These are phyloP conservation scores for Raphanus sativus DNA, from an alignment of 345 rosid genomes.

Conservation along the genomic window DNA sequence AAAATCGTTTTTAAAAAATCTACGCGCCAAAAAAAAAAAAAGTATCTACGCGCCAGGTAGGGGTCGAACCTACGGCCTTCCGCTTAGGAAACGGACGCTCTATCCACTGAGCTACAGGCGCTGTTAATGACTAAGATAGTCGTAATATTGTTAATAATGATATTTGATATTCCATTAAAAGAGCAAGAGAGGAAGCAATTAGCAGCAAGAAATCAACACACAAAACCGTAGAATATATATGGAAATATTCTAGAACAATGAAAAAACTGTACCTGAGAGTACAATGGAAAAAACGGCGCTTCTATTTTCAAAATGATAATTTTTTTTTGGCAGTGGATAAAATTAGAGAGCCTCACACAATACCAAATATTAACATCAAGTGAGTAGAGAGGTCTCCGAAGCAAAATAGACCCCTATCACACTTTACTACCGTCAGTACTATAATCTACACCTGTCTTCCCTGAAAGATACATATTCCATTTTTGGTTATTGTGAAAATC, in stretches of 20 bases:
- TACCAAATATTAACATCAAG: background rate
- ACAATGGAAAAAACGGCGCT: background rate
- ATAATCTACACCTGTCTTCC: background rate
- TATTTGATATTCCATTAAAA: no score
- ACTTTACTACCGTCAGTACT: background rate
- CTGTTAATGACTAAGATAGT: conserved; percentile 10
- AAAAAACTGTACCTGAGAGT: no score
- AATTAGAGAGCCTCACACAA: background rate
- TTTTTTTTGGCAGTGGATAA: background rate
- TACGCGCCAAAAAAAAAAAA: no score
- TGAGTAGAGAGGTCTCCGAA: background rate
- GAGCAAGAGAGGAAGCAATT: no score
- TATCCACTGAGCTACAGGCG: conserved; percentile 99
- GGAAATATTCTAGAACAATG: no score
- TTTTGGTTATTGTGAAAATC: background rate
- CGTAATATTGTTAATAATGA: no score
- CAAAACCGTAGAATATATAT: no score
- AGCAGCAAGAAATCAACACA: no score
- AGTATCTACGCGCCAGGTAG: conserved; percentile 68
- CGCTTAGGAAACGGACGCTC: conserved; percentile 99
- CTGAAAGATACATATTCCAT: background rate
- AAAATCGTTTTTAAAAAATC: no score
- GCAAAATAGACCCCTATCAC: background rate
- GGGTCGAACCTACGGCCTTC: conserved; percentile 96
- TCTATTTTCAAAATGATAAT: background rate